Evolutionary conservation across 805 yeast species (phyloP), one percentile per base, ranked within the genome.

Genomic region (Metschnikowia borealis): DNA sequence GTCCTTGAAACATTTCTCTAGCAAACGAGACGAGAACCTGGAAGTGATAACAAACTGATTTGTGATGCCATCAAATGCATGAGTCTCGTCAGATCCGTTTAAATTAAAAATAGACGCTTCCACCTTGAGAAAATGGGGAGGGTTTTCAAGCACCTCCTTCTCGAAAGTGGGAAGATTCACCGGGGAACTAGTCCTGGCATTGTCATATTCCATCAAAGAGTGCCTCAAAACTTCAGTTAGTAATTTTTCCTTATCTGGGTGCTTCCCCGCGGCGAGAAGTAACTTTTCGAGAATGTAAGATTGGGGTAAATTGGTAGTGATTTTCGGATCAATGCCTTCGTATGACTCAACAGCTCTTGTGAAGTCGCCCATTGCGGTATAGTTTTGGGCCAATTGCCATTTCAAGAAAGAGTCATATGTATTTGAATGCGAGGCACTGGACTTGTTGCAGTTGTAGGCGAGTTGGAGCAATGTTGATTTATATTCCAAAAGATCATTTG

Each of bases 341-440:
- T 32, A 42, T 6, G 45, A 42, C 8, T 42, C 6, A 7, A 23
- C 36, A 10, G 45, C 45, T 15, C 49, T 50, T 11, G 47, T 52
- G 10, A 46, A 52, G 11, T 60, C 54, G 1, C 40, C 45, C 1
- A 43, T 3, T 5, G 26, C 42, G 35, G 59, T 72, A 53, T 73
- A 69, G 48, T 71, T 77, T 43, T 82, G 82, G 1, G 79, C 89
- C 7, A 83, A 61, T 54, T 77, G 73, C 65, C 74, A 79, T 56
- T 74, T 70, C 13, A 79, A 62, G 56, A 20, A 17, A 23, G 31
- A 32, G 38, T 33, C 26, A 34, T 11, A 44, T 2, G 39, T 26
- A 23, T 17, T 26, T 3, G 46, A 44, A 23, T 17, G 46, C 11
- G 7, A 34, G 14, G 40, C 15, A 14, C 23, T 46, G 6, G 39